Percentiles rank a stretch among this genome's conserved stretches.
Evolutionary conservation across 495 filamentous ascomycete genomes (phyloP).

Genomic region (Sabuloglossum arenarium): DNA sequence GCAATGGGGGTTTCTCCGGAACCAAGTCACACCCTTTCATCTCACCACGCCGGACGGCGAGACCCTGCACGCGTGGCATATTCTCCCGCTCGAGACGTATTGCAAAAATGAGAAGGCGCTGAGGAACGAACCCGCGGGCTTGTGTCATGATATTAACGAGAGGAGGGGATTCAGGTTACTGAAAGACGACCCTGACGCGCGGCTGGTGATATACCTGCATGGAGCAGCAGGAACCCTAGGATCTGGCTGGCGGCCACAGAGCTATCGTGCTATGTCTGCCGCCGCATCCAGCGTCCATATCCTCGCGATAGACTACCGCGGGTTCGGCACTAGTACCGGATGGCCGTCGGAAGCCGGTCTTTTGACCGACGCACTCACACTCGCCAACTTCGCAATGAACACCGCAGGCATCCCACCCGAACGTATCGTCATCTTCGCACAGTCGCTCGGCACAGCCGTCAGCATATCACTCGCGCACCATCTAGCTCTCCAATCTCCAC

Average conservation of each 20-base stretch:
- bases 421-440: slow-evolving; percentile 69
- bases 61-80: slow-evolving; percentile 47
- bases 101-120: slow-evolving; percentile 31
- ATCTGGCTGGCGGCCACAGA: slow-evolving; percentile 27
- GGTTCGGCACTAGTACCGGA: slow-evolving; percentile 66
- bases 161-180: slow-evolving; percentile 30
- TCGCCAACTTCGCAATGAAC: slow-evolving; percentile 47
- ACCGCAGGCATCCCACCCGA: slow-evolving; percentile 40
- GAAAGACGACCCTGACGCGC: slow-evolving; percentile 35
- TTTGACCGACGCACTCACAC: slow-evolving; percentile 53
- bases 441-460: slow-evolving; percentile 77
- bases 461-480: slow-evolving; percentile 48
- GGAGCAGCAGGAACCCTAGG: slow-evolving; percentile 22
- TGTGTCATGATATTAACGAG: neutral
- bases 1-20: slow-evolving; percentile 21
- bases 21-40: slow-evolving; percentile 48
- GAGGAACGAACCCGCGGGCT: slow-evolving; percentile 19
- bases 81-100: slow-evolving; percentile 43
- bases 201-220: slow-evolving; percentile 33
- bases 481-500: slow-evolving; percentile 26
- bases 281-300: slow-evolving; percentile 29
- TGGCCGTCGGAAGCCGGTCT: slow-evolving; percentile 62
- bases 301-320: slow-evolving; percentile 69
- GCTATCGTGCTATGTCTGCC: slow-evolving; percentile 26
- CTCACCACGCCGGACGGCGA: slow-evolving; percentile 36